Percentiles rank a stretch among this genome's conserved stretches.
These are phyloP conservation scores for Psilocybe subaeruginosa DNA, from an alignment of 768 basidiomycete genomes.

Conservation along the genomic window DNA sequence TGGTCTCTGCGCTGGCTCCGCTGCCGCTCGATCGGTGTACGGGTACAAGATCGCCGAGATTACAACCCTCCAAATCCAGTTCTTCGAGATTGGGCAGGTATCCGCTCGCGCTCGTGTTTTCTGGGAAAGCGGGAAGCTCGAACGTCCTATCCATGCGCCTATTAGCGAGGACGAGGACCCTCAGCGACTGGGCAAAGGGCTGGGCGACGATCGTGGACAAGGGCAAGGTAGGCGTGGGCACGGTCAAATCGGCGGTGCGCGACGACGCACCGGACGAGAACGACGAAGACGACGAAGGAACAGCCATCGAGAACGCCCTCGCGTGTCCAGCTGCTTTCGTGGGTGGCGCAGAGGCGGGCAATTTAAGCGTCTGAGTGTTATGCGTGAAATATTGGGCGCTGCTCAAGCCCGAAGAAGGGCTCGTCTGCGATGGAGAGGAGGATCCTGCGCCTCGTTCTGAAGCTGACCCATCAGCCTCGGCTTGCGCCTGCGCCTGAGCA, in stretches of 20 bases:
- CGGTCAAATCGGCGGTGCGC: constrained; percentile 43
- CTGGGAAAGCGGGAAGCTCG: constrained; percentile 45
- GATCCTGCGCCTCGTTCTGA: constrained; percentile 17
- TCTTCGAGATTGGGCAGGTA: constrained; percentile 74
- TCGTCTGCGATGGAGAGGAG: constrained; percentile 14
- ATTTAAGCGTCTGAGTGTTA: constrained; percentile 57
- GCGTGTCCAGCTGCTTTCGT: constrained; percentile 52
- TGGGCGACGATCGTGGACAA: constrained; percentile 62
- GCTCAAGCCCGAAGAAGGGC: constrained; percentile 37
- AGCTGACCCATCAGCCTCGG: constrained; percentile 8
- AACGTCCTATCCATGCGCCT: constrained; percentile 71
- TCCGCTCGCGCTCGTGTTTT: constrained; percentile 28
- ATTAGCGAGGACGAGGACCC: constrained; percentile 60
- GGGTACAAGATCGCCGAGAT: constrained; percentile 60
- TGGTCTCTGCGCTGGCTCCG: constrained; percentile 27
- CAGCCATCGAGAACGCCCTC: constrained; percentile 63
- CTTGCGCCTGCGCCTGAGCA: constrained; percentile 29
- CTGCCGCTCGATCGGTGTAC: constrained; percentile 40
- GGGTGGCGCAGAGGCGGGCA: constrained; percentile 64
- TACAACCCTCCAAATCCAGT: constrained; percentile 74
- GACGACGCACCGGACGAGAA: constrained; percentile 7
- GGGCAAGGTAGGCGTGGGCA: constrained; percentile 73
- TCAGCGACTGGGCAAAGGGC: constrained; percentile 61
- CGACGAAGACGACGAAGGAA: constrained; percentile 26
- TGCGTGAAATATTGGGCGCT: constrained; percentile 65